Percentiles rank a stretch among this genome's conserved stretches.
phyloP scores from a whole-genome alignment of 768 basidiomycete species.

The Basidioascus undulatus region DNA sequence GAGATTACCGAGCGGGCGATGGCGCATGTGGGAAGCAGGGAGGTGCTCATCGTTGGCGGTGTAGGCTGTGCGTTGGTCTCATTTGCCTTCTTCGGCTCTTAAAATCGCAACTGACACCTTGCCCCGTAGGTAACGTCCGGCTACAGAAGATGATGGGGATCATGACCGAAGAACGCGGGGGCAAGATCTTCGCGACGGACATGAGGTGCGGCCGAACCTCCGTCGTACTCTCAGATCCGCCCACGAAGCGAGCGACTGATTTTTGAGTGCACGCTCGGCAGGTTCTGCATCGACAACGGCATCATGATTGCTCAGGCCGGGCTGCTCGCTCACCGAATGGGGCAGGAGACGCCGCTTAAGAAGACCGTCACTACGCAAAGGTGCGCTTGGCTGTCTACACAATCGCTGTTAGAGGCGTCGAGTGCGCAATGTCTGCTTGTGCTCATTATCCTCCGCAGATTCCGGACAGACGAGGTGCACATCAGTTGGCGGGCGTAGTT shows the following conservation, averaged over 20 bases:
- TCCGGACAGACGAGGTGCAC: conserved; percentile 80
- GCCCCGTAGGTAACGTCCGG: conserved; percentile 52
- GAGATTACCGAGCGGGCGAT: conserved; percentile 98
- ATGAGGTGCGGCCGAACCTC: conserved; percentile 40
- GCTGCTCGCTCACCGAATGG: conserved; percentile 75
- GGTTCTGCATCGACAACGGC: conserved; percentile 97
- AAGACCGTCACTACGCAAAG: conserved; percentile 83
- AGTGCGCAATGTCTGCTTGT: neutral
- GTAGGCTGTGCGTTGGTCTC: conserved; percentile 69
- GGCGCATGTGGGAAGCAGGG: conserved; percentile 91
- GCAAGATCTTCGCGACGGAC: conserved; percentile 80
- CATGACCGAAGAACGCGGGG: conserved; percentile 77
- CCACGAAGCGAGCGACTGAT: neutral
- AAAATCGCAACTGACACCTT: neutral
- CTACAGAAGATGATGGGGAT: conserved; percentile 97
- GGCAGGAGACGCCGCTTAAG: conserved; percentile 43
- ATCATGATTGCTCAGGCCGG: conserved; percentile 99
- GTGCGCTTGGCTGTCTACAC: conserved; percentile 19
- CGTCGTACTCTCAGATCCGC: neutral
- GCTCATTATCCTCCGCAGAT: conserved; percentile 27
- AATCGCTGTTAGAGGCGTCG: neutral
- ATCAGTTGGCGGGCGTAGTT: conserved; percentile 55
- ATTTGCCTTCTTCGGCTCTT: neutral
- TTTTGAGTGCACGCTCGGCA: conserved; percentile 16
- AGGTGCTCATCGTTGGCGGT: conserved; percentile 91